These are phyloP conservation scores for Aspergillus fischeri DNA, from an alignment of 2,329 filamentous ascomycete genomes.

Conservation along the genomic window DNA sequence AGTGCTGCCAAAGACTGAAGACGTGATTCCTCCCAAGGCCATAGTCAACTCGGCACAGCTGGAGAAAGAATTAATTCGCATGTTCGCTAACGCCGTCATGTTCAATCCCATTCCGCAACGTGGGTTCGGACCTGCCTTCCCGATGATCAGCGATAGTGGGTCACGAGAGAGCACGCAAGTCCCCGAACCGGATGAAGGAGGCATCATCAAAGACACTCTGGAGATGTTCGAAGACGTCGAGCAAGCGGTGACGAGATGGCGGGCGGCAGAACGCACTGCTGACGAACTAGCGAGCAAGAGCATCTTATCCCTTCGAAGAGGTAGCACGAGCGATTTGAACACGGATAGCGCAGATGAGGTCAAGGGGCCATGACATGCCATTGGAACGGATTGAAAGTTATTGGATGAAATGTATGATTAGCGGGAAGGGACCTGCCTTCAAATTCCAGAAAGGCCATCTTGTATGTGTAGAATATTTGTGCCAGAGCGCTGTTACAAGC, in stretches of 20 bases:
- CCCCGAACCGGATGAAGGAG: conserved; percentile 73
- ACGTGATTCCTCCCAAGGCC: conserved; percentile 77
- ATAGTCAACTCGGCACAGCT: conserved; percentile 93
- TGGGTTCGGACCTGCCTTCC: conserved; percentile 62
- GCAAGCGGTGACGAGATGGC: conserved; percentile 69
- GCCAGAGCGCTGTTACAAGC: neutral
- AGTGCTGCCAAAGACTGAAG: conserved; percentile 57
- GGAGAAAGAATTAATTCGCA: conserved; percentile 88
- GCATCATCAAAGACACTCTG: conserved; percentile 78
- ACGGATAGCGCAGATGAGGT: conserved; percentile 34
- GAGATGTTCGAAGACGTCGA: conserved; percentile 90
- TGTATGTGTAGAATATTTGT: neutral
- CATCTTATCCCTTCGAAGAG: conserved; percentile 32
- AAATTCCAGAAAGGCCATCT: neutral
- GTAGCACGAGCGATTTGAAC: conserved; percentile 36
- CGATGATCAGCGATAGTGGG: conserved; percentile 42
- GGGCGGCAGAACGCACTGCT: conserved; percentile 60
- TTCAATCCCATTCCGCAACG: conserved; percentile 83
- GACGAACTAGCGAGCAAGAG: conserved; percentile 38
- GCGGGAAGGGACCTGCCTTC: neutral
- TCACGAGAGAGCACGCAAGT: conserved; percentile 44
- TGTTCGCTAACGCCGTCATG: conserved; percentile 98
- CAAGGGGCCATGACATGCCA: conserved; percentile 24
- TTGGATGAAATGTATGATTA: conserved; percentile 16
- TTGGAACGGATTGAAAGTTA: conserved; percentile 19